These are phyloP conservation scores for Heteromeles arbutifolia DNA, from an alignment of 306 rosid genomes.

Conservation along the genomic window DNA sequence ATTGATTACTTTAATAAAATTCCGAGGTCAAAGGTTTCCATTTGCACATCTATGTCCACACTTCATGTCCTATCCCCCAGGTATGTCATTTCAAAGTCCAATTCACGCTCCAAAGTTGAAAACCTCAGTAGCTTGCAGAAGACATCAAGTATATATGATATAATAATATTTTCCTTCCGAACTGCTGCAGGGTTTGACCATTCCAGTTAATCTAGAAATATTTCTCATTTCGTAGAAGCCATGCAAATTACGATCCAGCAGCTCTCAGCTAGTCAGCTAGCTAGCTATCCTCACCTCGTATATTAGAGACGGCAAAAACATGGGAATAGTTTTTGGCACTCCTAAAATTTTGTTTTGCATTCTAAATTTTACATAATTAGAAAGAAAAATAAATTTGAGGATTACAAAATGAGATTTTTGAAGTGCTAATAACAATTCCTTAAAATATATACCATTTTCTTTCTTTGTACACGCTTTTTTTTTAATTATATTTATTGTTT, in stretches of 20 bases:
- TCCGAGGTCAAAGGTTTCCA: conserved; percentile 43
- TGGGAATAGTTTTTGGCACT: too few relatives aligned
- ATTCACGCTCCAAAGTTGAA: conserved; percentile 18
- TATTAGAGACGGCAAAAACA: too few relatives aligned
- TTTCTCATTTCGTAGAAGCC: background rate
- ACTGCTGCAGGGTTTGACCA: background rate
- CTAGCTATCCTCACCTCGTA: background rate
- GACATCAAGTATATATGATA: background rate
- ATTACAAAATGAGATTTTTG: too few relatives aligned
- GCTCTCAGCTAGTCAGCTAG: background rate
- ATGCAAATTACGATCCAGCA: background rate
- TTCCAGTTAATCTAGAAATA: background rate
- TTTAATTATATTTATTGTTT: too few relatives aligned
- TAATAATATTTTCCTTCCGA: background rate
- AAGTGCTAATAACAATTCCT: too few relatives aligned
- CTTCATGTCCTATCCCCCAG: background rate
- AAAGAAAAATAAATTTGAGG: too few relatives aligned
- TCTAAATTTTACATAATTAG: too few relatives aligned
- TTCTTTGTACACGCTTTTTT: background rate
- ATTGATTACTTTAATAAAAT: background rate
- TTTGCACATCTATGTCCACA: conserved; percentile 28
- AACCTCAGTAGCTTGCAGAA: background rate
- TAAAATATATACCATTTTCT: background rate
- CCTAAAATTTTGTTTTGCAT: too few relatives aligned
- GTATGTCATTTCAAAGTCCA: conserved; percentile 21